Evolutionary conservation across 2,329 filamentous ascomycete genomes (phyloP), one percentile per base, ranked within the genome.

Genomic region (Aspergillus tubingensis): DNA sequence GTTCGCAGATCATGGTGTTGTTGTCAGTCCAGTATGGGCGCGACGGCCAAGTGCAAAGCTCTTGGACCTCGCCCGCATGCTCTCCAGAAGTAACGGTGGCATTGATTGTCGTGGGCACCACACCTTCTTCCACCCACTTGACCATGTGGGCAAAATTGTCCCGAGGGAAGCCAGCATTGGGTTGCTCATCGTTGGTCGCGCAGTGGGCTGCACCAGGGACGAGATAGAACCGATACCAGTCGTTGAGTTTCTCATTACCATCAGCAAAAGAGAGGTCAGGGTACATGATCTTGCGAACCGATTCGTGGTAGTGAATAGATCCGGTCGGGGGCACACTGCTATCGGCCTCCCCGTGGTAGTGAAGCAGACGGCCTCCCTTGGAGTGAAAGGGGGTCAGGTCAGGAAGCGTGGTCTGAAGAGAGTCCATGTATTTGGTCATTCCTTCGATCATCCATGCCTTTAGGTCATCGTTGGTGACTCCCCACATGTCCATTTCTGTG

Each of bases 321-420:
- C 48, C 48, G n/a, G 48, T 51, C 25, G 48, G 13, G 13, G 48
- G 48, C 6, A 51, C 25, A 19, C 48, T 51, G 15, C 13, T 32
- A n/a, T 51, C 48, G 21, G 48, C 48, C n/a, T 51, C 48, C 13
- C 48, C 27, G n/a, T 51, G 48, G 48, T 27, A 51, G 15, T 51
- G 48, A 17, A 51, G 48, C 23, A 51, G 48, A 32, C 48, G 48
- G 48, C 48, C 48, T 15, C 48, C 48, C 48, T 51, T 51, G 48
- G 21, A 30, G 5, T 51, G 13, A 27, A 51, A 51, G 27, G 21
- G 23, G 23, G 23, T 51, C 7, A 51, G 48, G 48, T 51, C 48
- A 13, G 48, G 48, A 15, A 30, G 17, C 11, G 48, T 51, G 15
- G 48, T 51, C 17, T 51, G 48, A 6, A 51, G 48, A 11, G 23